Evolutionary conservation across 75 land plant species (phyloP), one percentile per base, ranked within the genome.

Genomic region (Pinus taeda): DNA sequence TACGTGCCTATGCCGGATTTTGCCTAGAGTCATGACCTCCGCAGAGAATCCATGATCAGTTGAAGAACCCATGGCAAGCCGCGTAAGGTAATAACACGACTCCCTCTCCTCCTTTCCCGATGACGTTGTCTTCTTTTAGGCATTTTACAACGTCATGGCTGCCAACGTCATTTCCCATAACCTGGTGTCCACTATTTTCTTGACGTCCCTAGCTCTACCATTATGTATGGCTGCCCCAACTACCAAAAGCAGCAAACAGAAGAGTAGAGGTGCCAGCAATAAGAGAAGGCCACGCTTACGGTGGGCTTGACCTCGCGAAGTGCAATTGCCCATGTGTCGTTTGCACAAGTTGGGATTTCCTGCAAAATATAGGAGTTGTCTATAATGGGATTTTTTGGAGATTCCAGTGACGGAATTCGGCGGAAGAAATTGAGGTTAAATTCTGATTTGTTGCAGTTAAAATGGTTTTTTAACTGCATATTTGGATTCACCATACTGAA

Each of bases 71-170:
- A 36, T 66, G 56, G 80, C 85, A 58, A 81, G 9, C 96, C 91
- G 37, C 83, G 78, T n/a, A n/a, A n/a, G n/a, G n/a, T n/a, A n/a
- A n/a, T 86, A 91, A 93, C 18, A 93, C 93, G 4, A 82, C 81
- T 45, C 93, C 93, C 0, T 89, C 89, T 12, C 96, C 96, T 14
- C 96, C 96, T 56, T 81, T 39, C 1, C 95, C 95, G 26, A 93
- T 90, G 33, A 83, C 80, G 77, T 93, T 93, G 29, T 78, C 81
- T 24, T 93, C 5, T 42, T 42, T 0, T 2, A 42, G 2, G 45
- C 45, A 42, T 36, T 87, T 85, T 2, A 93, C 76, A 53, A 93
- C 77, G 77, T 91, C 87, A 30, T 63, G 15, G 20, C 81, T 83
- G 14, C 70, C 59, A 80, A 93, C 89, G 6, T 93, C 81, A 93